Conservation (phyloP, 208 protist genomes). For the Leishmania major region DNA sequence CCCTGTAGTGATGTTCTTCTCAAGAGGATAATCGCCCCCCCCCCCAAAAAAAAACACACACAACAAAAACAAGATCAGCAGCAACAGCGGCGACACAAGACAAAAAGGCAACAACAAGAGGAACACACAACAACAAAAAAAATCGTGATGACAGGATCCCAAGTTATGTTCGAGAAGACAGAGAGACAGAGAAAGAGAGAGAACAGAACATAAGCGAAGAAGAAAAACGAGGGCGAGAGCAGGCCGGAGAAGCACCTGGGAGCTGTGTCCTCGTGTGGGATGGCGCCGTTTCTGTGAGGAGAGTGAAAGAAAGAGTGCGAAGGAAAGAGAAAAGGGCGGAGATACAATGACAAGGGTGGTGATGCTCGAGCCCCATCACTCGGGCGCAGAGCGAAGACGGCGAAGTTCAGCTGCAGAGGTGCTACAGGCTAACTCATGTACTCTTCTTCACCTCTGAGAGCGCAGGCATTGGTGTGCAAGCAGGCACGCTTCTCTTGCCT, state of each 20-base stretch:
- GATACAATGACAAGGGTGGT: not conserved
- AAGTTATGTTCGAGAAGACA: not conserved
- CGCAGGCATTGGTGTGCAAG: not conserved
- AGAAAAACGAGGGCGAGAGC: not conserved
- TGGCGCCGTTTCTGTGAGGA: not conserved
- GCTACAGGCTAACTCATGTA: not conserved
- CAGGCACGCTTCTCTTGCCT: not conserved
- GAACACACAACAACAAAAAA: too few relatives aligned
- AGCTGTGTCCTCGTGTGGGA: not conserved
- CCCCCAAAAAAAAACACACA: too few relatives aligned
- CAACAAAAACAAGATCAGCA: too few relatives aligned
- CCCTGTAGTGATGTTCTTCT: too few relatives aligned
- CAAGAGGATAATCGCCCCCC: too few relatives aligned
- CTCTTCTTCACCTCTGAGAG: not conserved
- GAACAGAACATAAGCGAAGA: too few relatives aligned
- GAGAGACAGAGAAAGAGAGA: too few relatives aligned
- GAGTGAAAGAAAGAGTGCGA: not conserved
- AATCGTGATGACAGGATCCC: too few relatives aligned
- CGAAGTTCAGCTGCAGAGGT: not conserved
- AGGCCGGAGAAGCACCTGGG: not conserved
- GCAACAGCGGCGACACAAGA: too few relatives aligned
- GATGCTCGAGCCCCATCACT: not conserved
- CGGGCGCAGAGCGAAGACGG: not conserved
- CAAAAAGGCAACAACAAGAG: too few relatives aligned
- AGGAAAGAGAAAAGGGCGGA: not conserved